Conservation (phyloP, 2,329 filamentous ascomycete species). For the Ceratocystis cacaofunesta region DNA sequence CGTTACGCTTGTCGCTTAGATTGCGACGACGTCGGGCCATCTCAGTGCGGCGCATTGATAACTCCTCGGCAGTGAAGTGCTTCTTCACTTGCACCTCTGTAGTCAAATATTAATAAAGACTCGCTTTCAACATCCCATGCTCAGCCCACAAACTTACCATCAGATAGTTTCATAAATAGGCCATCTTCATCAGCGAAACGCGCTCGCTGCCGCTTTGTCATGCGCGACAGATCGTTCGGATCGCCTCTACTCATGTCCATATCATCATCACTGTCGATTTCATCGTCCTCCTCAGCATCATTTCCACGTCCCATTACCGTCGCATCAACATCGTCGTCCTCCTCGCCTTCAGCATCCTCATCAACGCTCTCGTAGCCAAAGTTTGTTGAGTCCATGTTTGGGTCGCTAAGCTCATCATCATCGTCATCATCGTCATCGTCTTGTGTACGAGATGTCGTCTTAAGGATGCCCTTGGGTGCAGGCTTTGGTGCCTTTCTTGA, state of each 20-base stretch:
- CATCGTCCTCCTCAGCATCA: slow-evolving; percentile 27
- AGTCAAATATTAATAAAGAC: neutral
- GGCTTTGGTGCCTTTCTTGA: slow-evolving; percentile 17
- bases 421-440: slow-evolving; percentile 30
- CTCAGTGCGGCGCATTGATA: slow-evolving; percentile 46
- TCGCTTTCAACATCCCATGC: neutral
- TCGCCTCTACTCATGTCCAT: slow-evolving; percentile 33
- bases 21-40: slow-evolving; percentile 48
- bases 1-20: slow-evolving; percentile 49
- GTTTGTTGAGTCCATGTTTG: slow-evolving; percentile 32
- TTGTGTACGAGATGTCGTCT: slow-evolving; percentile 20
- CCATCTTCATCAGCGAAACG: slow-evolving; percentile 40
- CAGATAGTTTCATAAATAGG: slow-evolving; percentile 42
- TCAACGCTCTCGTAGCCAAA: slow-evolving; percentile 32
- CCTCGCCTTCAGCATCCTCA: slow-evolving; percentile 35
- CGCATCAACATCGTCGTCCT: slow-evolving; percentile 25
- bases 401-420: slow-evolving; percentile 42
- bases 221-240: slow-evolving; percentile 41
- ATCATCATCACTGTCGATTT: slow-evolving; percentile 28
- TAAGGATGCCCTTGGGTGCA: slow-evolving; percentile 18
- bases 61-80: slow-evolving; percentile 44
- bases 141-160: slow-evolving; percentile 30
- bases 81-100: slow-evolving; percentile 51
- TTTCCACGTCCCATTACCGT: slow-evolving; percentile 21
- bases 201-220: slow-evolving; percentile 46